These are phyloP conservation scores for Wickerhamomyces canadensis DNA, from an alignment of 805 yeast genomes.

Conservation along the genomic window DNA sequence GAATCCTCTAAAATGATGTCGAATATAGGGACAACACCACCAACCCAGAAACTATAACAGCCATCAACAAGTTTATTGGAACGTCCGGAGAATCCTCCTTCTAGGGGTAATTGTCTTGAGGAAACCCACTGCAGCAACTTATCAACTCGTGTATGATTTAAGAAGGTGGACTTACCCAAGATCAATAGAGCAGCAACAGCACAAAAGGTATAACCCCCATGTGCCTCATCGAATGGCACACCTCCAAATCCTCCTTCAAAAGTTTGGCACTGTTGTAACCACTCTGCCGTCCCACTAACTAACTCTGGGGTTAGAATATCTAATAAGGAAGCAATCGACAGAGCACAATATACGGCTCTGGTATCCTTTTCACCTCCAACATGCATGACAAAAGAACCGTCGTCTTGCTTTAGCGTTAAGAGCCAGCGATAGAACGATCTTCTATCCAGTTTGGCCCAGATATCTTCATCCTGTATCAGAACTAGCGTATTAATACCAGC, in stretches of 20 bases:
- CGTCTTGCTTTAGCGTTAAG: slow-evolving; percentile 47
- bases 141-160: slow-evolving; percentile 39
- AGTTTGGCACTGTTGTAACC: slow-evolving; percentile 72
- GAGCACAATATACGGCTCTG: slow-evolving; percentile 81
- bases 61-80: slow-evolving; percentile 94
- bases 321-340: slow-evolving; percentile 65
- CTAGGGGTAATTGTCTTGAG: slow-evolving; percentile 62
- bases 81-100: slow-evolving; percentile 87
- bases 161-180: slow-evolving; percentile 31
- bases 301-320: slow-evolving; percentile 60
- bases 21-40: slow-evolving; percentile 62
- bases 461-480: slow-evolving; percentile 37
- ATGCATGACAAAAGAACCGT: slow-evolving; percentile 80
- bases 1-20: slow-evolving; percentile 41
- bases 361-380: slow-evolving; percentile 78
- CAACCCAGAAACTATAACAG: slow-evolving; percentile 95
- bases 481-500: slow-evolving; percentile 68
- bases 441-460: slow-evolving; percentile 41
- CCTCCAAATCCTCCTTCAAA: slow-evolving; percentile 97
- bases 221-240: slow-evolving; percentile 79
- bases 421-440: slow-evolving; percentile 57
- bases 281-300: slow-evolving; percentile 43
- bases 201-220: slow-evolving; percentile 95
- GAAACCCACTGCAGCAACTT: slow-evolving; percentile 60
- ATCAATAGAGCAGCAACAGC: slow-evolving; percentile 62